Conservation (phyloP, 2,329 filamentous ascomycete species). For the Cadophora gregata region DNA sequence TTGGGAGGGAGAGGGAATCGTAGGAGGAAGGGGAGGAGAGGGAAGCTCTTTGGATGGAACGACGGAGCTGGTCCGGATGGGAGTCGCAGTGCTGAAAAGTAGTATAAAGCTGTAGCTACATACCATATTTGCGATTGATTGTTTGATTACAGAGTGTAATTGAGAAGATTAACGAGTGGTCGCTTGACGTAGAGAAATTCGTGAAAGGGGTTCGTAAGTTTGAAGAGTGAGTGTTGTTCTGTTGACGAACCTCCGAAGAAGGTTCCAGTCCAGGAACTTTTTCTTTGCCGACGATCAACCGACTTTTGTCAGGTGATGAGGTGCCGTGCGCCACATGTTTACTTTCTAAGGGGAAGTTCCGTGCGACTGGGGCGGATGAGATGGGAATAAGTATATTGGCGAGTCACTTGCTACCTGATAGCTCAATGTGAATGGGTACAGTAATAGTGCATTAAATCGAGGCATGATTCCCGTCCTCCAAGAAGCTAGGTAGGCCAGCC, state of each 20-base stretch:
- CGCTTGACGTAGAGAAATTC: neutral
- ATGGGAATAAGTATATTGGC: neutral
- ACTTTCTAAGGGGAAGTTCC: neutral
- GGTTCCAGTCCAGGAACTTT: slow-evolving; percentile 19
- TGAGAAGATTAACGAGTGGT: slow-evolving; percentile 21
- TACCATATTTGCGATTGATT: slow-evolving; percentile 36
- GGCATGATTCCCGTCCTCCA: slow-evolving; percentile 10
- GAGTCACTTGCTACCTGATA: neutral
- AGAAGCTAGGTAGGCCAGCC: neutral
- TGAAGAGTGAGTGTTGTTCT: neutral
- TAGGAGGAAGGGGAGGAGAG: neutral
- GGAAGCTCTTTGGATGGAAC: neutral
- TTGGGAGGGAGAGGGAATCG: neutral
- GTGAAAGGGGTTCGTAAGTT: slow-evolving; percentile 11
- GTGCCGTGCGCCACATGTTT: slow-evolving; percentile 1
- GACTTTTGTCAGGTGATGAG: slow-evolving; percentile 8
- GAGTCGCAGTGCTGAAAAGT: neutral
- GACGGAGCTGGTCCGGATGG: neutral
- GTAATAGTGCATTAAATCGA: slow-evolving; percentile 16
- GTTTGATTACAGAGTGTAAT: slow-evolving; percentile 8
- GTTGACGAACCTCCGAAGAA: slow-evolving; percentile 12
- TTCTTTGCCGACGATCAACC: slow-evolving; percentile 22
- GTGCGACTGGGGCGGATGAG: neutral
- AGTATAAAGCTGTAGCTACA: slow-evolving; percentile 11
- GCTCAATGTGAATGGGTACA: neutral